Evolutionary conservation across 2,329 filamentous ascomycete genomes (phyloP).

Genomic region (Exophiala sp.): DNA sequence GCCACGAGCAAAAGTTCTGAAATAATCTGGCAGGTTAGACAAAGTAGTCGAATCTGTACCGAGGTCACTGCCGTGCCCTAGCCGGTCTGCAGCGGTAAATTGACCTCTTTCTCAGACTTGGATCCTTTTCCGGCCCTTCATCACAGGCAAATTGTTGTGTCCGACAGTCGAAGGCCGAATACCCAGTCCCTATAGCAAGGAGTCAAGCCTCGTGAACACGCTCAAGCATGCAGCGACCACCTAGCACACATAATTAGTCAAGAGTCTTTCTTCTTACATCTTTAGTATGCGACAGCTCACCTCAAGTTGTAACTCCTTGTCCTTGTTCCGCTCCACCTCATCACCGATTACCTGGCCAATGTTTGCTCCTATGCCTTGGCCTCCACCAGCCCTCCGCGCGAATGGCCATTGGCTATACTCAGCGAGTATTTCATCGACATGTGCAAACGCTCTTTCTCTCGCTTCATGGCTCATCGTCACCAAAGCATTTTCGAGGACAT

Average conservation of each 20-base stretch:
- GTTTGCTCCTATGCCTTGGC: constrained; percentile 86
- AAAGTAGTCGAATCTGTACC: no score
- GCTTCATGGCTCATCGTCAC: constrained; percentile 91
- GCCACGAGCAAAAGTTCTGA: no score
- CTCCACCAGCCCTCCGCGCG: constrained; percentile 70
- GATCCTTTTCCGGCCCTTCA: background rate
- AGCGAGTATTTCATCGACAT: constrained; percentile 91
- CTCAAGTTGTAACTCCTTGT: constrained; percentile 94
- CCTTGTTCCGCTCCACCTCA: constrained; percentile 80
- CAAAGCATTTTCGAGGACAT: constrained; percentile 96
- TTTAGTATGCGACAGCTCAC: constrained; percentile 49
- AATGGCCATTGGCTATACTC: constrained; percentile 99
- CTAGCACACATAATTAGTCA: constrained; percentile 36
- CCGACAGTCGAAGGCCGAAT: background rate
- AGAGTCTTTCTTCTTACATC: constrained; percentile 24
- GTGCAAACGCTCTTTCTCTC: constrained; percentile 88
- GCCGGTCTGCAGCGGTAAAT: background rate
- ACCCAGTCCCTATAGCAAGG: constrained; percentile 63
- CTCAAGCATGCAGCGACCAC: constrained; percentile 91
- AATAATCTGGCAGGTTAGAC: no score
- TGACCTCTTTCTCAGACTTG: background rate
- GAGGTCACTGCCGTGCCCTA: no score
- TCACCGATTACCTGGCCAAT: constrained; percentile 81
- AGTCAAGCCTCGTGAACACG: constrained; percentile 96
- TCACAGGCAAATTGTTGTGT: background rate